Evolutionary conservation across 2,329 filamentous ascomycete species (phyloP).

Genomic region (Zalaria sp.): DNA sequence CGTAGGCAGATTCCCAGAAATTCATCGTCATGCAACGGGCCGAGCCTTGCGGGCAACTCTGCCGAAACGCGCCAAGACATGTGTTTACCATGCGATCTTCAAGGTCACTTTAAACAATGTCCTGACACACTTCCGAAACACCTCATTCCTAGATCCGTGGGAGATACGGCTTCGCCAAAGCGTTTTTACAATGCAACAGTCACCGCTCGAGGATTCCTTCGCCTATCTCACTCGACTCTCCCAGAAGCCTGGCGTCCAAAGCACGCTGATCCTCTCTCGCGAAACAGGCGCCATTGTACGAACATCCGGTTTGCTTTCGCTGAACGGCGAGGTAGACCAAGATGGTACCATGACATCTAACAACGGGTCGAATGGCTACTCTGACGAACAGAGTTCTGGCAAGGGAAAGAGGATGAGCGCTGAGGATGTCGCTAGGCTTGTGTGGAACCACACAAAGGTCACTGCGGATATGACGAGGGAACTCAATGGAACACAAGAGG

Average conservation of each 20-base stretch:
- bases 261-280: constrained; percentile 61
- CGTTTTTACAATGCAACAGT: too few species aligned
- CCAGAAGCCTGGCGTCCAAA: constrained; percentile 66
- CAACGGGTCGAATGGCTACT: constrained; percentile 7
- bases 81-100: too few species aligned
- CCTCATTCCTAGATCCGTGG: too few species aligned
- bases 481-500: constrained; percentile 57
- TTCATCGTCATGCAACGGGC: too few species aligned
- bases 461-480: constrained; percentile 58
- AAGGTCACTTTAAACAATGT: too few species aligned
- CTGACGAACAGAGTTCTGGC: constrained; percentile 9
- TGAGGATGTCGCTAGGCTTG: constrained; percentile 60
- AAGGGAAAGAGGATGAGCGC: constrained; percentile 39
- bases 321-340: constrained; percentile 36
- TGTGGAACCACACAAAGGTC: constrained; percentile 60
- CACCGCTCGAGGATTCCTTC: constrained; percentile 38
- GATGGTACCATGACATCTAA: constrained; percentile 16
- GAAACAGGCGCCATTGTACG: constrained; percentile 60
- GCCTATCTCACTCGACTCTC: constrained; percentile 54
- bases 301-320: constrained; percentile 54
- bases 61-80: too few species aligned
- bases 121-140: too few species aligned
- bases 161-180: too few species aligned
- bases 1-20: too few species aligned
- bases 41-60: too few species aligned